Evolutionary conservation across 352 stramenopile genomes (phyloP).

Genomic region (Phytophthora pisi): DNA sequence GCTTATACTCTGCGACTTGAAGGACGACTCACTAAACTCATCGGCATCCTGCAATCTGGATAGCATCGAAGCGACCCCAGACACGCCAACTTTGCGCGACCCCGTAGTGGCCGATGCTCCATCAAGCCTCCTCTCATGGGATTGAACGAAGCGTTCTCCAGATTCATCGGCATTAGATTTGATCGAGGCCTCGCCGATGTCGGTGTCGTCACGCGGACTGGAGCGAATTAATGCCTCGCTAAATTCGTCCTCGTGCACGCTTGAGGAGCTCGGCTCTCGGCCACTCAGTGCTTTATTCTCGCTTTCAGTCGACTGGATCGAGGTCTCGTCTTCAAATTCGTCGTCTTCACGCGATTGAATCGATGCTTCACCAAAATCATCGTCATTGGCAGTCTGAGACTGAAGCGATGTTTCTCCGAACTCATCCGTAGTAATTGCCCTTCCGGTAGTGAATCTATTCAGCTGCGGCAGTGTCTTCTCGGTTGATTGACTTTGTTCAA

Average conservation of each 20-base stretch:
- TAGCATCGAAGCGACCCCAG: background rate
- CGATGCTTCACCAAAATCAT: slow-evolving; percentile 5
- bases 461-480: slow-evolving; percentile 2
- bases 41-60: background rate
- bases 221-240: background rate
- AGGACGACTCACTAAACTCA: background rate
- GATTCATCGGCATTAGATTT: background rate
- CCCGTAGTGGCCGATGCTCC: background rate
- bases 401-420: background rate
- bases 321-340: background rate
- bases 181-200: background rate
- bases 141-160: background rate
- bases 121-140: background rate
- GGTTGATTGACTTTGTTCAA: slow-evolving; percentile 22
- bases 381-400: slow-evolving; percentile 2
- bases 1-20: background rate
- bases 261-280: background rate
- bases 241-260: background rate
- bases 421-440: background rate
- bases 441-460: background rate
- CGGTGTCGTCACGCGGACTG: background rate
- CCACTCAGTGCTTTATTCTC: background rate
- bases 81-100: background rate
- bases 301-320: background rate
- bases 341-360: too few species aligned